phyloP scores from a whole-genome alignment of 352 stramenopile genomes.

The Elongisporangium anandrum region DNA sequence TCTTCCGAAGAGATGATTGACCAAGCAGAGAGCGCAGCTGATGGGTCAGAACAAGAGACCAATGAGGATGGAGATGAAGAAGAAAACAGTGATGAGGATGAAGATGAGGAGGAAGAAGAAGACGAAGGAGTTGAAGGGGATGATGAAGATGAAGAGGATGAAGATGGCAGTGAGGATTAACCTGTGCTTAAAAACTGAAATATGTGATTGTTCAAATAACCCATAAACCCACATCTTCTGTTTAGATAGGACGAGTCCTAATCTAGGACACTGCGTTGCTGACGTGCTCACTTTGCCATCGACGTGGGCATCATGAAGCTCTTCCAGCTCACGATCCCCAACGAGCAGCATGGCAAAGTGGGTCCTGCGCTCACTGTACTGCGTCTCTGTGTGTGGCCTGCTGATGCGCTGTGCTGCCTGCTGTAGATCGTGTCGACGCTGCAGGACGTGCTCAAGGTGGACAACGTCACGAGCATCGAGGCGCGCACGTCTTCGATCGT shows the following conservation, averaged over 20 bases:
- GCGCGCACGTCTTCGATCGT: slow-evolving; percentile 84
- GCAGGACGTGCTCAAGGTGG: slow-evolving; percentile 79
- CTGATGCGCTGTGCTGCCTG: neutral
- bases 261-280: neutral
- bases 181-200: too few relatives aligned
- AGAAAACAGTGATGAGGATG: slow-evolving; percentile 8
- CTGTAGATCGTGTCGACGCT: slow-evolving; percentile 65
- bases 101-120: slow-evolving; percentile 10
- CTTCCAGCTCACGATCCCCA: slow-evolving; percentile 84
- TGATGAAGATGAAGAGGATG: slow-evolving; percentile 16
- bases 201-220: neutral
- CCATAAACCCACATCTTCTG: neutral
- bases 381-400: too few relatives aligned
- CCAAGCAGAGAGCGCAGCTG: slow-evolving; percentile 2
- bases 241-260: neutral
- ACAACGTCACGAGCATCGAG: slow-evolving; percentile 82
- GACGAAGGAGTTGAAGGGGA: slow-evolving; percentile 15
- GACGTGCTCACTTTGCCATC: neutral
- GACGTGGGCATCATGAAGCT: slow-evolving; percentile 59
- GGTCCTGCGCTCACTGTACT: neutral
- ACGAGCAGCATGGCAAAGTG: slow-evolving; percentile 77
- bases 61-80: slow-evolving; percentile 6
- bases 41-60: slow-evolving; percentile 7
- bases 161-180: slow-evolving; percentile 7
- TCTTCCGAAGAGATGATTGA: neutral